Evolutionary conservation across 2,329 filamentous ascomycete genomes (phyloP), one percentile per base, ranked within the genome.

Genomic region (Neofusicoccum laricinum): DNA sequence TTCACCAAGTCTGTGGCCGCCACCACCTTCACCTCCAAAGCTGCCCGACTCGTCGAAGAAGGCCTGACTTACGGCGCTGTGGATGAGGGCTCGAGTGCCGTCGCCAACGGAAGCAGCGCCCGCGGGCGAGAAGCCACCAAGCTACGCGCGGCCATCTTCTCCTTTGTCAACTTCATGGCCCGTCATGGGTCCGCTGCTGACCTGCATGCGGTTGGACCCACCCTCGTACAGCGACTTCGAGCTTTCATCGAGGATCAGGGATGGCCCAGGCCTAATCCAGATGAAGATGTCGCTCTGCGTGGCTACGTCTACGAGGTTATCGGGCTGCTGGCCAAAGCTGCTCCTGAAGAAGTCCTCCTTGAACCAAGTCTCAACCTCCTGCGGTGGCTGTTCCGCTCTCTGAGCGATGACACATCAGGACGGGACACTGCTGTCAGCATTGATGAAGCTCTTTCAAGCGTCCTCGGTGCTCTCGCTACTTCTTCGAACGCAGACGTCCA

Each of bases 221-320:
- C 85, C 46, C 82, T 96, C 2, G 86, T 96, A 17, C 77, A 84
- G 8, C 85, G 88, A 50, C 79, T 98, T 70, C 85, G 85, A 67
- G 83, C 86, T 25, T 97, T 92, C 72, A 88, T 97, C 63, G 84
- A 90, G 67, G 83, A 85, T 36, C 91, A 96, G 75, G 93, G 93
- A 5, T 97, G 93, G 93, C 93, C 93, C 1, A 79, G 79, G 19
- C 85, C 89, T 1, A 78, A 79, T 40, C 73, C 76, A 3, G 82
- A 82, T 50, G 81, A 86, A 61, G 84, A 86, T 68, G 80, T 89
- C 62, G 84, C 85, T 3, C 81, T 97, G 48, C 87, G 94, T 45
- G 89, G 89, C 5, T 88, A 90, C 71, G 93, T 90, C 1, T 98
- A 97, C 75, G 94, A 98, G 75, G 93, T 91, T 0, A 92, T 98